phyloP scores from a whole-genome alignment of 495 filamentous ascomycete species.

The Pyrenopolyporus hunteri region DNA sequence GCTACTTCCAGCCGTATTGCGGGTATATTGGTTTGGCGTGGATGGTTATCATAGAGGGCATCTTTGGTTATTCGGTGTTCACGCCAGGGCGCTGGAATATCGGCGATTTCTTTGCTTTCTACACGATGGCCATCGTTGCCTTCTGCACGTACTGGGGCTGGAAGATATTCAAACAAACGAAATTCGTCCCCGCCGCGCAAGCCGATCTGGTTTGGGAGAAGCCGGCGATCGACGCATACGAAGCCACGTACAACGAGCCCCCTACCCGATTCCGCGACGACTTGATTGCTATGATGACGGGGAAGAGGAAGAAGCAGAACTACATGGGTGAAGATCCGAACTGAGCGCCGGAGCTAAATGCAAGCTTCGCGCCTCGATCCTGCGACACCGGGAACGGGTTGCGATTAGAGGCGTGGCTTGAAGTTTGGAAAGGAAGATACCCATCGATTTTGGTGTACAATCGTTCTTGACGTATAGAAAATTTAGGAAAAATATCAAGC shows the following conservation, averaged over 20 bases:
- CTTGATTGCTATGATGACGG: slow-evolving; percentile 21
- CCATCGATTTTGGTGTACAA: background rate
- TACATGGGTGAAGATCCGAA: slow-evolving; percentile 37
- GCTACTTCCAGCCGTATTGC: slow-evolving; percentile 64
- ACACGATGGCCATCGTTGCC: slow-evolving; percentile 63
- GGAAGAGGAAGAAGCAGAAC: slow-evolving; percentile 29
- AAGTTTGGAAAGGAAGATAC: background rate
- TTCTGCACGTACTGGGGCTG: slow-evolving; percentile 62
- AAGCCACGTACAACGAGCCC: slow-evolving; percentile 39
- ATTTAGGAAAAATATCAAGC: background rate
- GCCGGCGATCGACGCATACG: slow-evolving; percentile 71
- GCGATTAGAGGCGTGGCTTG: background rate
- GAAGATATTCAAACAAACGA: slow-evolving; percentile 64
- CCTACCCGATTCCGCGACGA: slow-evolving; percentile 42
- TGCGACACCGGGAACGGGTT: background rate
- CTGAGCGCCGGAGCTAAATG: slow-evolving; percentile 5
- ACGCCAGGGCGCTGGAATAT: slow-evolving; percentile 55
- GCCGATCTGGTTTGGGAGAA: slow-evolving; percentile 64
- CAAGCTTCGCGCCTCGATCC: background rate
- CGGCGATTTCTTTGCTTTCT: slow-evolving; percentile 61
- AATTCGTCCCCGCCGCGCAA: slow-evolving; percentile 53
- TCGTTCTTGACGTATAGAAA: background rate
- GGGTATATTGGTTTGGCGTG: slow-evolving; percentile 57
- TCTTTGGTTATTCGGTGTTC: slow-evolving; percentile 62
- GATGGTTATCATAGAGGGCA: slow-evolving; percentile 53